Conservation (phyloP, 495 filamentous ascomycete species). For the Penicillium cosmopolitanum region DNA sequence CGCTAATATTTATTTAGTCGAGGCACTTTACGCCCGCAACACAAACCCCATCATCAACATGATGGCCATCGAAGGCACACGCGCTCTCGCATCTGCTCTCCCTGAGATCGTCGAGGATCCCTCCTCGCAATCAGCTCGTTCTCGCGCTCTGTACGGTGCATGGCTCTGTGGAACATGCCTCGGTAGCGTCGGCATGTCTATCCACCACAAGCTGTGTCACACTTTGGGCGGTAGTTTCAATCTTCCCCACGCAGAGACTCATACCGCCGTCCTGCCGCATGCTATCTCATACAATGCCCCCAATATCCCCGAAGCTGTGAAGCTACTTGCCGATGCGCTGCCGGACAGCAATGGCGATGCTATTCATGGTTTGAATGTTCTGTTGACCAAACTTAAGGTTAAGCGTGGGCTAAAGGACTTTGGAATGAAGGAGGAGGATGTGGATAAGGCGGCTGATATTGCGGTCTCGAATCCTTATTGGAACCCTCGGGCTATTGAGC, state of each 20-base stretch:
- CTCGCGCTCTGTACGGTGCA: slow-evolving; percentile 65
- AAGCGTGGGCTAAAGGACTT: slow-evolving; percentile 60
- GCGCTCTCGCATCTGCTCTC: slow-evolving; percentile 56
- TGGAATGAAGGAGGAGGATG: slow-evolving; percentile 68
- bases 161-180: slow-evolving; percentile 69
- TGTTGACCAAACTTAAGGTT: slow-evolving; percentile 60
- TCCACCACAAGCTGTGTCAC: slow-evolving; percentile 75
- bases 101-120: slow-evolving; percentile 59
- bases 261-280: slow-evolving; percentile 69
- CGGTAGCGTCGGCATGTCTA: slow-evolving; percentile 68
- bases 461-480: slow-evolving; percentile 66
- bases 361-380: slow-evolving; percentile 62
- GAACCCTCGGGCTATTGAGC: slow-evolving; percentile 64
- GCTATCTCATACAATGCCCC: slow-evolving; percentile 71
- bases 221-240: slow-evolving; percentile 70
- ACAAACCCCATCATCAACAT: slow-evolving; percentile 62
- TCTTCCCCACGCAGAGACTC: slow-evolving; percentile 71
- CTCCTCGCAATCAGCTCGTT: slow-evolving; percentile 51
- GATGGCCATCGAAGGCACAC: slow-evolving; percentile 60
- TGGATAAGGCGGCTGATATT: slow-evolving; percentile 68
- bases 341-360: slow-evolving; percentile 64
- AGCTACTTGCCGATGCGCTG: slow-evolving; percentile 58
- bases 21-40: slow-evolving; percentile 68
- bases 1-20: slow-evolving; percentile 44
- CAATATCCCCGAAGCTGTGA: slow-evolving; percentile 60